Evolutionary conservation across 345 rosid species (phyloP).

Genomic region (Eucalyptus globulus): DNA sequence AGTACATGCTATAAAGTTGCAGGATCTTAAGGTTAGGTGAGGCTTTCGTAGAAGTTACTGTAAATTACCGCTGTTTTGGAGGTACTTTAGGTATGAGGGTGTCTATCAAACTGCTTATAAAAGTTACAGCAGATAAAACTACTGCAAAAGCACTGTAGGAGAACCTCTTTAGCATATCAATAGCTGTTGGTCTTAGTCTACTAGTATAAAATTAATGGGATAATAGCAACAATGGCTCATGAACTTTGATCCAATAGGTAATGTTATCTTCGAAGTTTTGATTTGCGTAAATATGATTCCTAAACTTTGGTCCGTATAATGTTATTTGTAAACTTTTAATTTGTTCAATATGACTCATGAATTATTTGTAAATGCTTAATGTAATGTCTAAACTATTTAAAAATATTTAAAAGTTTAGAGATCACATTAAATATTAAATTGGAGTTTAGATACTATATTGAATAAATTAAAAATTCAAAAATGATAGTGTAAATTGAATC

Average conservation of each 20-base stretch:
- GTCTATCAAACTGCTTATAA: background rate
- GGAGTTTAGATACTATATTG: accelerated
- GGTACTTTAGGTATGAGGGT: background rate
- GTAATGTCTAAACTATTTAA: background rate
- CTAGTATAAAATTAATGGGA: background rate
- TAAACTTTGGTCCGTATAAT: accelerated
- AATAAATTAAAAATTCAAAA: background rate
- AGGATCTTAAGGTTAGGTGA: accelerated
- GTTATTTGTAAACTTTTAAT: background rate
- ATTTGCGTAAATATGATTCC: accelerated
- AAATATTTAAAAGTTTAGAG: accelerated
- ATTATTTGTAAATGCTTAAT: background rate
- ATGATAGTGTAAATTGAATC: too few relatives aligned
- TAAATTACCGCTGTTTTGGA: background rate
- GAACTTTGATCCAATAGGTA: accelerated
- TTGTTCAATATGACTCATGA: background rate
- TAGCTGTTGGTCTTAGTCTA: background rate
- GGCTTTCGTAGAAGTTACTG: background rate
- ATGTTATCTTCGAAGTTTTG: background rate
- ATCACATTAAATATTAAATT: accelerated
- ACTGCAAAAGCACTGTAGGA: background rate
- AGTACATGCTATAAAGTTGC: background rate
- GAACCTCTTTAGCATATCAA: background rate
- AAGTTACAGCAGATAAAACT: background rate
- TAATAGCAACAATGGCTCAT: accelerated